Conservation (phyloP, 1,284 basidiomycete genomes). For the Mrakiaceae sp. region DNA sequence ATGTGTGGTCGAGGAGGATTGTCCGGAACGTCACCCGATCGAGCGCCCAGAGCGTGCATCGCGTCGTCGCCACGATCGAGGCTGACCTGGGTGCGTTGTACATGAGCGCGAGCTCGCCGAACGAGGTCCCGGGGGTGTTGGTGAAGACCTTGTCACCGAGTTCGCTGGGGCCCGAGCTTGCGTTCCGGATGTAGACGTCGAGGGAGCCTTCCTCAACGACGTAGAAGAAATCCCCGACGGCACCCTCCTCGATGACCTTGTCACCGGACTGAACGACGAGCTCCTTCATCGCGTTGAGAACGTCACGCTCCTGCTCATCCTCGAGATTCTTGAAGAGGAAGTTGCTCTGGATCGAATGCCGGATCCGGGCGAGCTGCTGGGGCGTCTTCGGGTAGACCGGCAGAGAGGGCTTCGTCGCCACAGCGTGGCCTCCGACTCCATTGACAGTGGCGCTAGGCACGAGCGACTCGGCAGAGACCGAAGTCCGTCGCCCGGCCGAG, state of each 20-base stretch:
- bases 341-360: slow-evolving; percentile 72
- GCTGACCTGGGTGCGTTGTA: slow-evolving; percentile 94
- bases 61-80: slow-evolving; percentile 73
- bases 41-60: slow-evolving; percentile 83
- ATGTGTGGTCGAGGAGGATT: slow-evolving; percentile 81
- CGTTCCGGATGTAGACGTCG: slow-evolving; percentile 67
- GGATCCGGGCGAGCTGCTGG: slow-evolving; percentile 79
- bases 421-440: slow-evolving; percentile 22
- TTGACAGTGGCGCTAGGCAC: slow-evolving; percentile 56
- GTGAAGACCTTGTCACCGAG: slow-evolving; percentile 69
- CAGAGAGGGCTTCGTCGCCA: slow-evolving; percentile 16
- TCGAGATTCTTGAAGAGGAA: slow-evolving; percentile 95
- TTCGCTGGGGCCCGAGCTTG: slow-evolving; percentile 40
- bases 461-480: slow-evolving; percentile 95
- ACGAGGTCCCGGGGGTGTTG: slow-evolving; percentile 75
- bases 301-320: slow-evolving; percentile 86
- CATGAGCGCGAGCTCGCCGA: slow-evolving; percentile 96
- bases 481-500: slow-evolving; percentile 82
- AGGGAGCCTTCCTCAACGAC: slow-evolving; percentile 84
- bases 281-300: slow-evolving; percentile 93
- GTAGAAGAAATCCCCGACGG: slow-evolving; percentile 95
- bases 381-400: slow-evolving; percentile 71
- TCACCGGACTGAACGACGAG: slow-evolving; percentile 57
- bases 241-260: slow-evolving; percentile 90
- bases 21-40: slow-evolving; percentile 97